Conservation (phyloP, 495 filamentous ascomycete genomes). For the Hypomontagnella monticulosa region DNA sequence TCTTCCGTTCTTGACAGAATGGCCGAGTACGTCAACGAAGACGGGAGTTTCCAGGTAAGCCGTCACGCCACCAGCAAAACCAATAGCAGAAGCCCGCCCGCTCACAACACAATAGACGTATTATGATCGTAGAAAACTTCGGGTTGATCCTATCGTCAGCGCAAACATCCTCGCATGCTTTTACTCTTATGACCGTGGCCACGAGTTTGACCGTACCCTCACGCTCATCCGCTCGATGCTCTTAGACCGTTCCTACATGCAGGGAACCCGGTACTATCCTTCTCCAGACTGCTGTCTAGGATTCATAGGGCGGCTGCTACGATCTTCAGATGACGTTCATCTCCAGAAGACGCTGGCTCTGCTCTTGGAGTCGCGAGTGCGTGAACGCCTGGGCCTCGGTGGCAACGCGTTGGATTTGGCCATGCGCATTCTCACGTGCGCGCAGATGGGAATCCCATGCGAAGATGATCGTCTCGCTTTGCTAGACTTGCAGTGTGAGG, state of each 20-base stretch:
- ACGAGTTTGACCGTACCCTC: conserved; percentile 26
- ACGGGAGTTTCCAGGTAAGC: conserved; percentile 25
- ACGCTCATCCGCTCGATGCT: conserved; percentile 17
- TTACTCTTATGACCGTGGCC: conserved; percentile 24
- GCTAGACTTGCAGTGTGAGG: conserved; percentile 26
- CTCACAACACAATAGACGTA: conserved; percentile 18
- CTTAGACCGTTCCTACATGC: conserved; percentile 13
- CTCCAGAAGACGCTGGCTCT: conserved; percentile 14
- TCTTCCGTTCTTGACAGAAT: conserved; percentile 23
- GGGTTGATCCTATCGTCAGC: conserved; percentile 21
- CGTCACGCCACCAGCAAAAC: neutral
- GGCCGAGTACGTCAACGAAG: conserved; percentile 11
- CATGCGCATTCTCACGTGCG: conserved; percentile 24
- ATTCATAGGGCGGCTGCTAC: conserved; percentile 22
- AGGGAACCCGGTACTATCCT: conserved; percentile 27
- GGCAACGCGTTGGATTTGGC: conserved; percentile 25
- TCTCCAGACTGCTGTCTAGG: conserved; percentile 31
- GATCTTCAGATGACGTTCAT: conserved; percentile 20
- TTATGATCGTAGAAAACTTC: conserved; percentile 14
- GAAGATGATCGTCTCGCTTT: conserved; percentile 24
- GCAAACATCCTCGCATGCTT: conserved; percentile 31
- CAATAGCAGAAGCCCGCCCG: neutral
- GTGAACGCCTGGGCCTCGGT: conserved; percentile 18
- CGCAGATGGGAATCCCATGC: conserved; percentile 21
- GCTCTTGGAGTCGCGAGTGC: conserved; percentile 13